These are phyloP conservation scores for Neurospora africana DNA, from an alignment of 495 filamentous ascomycete genomes.

Conservation along the genomic window DNA sequence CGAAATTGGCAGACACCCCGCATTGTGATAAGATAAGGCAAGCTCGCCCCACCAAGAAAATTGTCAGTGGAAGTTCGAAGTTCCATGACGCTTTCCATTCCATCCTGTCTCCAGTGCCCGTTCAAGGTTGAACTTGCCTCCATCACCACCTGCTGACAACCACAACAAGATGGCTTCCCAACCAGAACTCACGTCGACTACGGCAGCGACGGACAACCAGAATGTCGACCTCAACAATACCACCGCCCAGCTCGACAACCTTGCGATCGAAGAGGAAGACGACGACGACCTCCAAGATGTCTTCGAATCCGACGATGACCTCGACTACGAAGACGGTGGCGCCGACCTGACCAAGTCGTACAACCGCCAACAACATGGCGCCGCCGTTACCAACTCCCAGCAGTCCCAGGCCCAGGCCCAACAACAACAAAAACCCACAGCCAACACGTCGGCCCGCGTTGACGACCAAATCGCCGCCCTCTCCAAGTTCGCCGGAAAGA, in stretches of 20 bases:
- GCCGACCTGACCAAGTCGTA: constrained; percentile 78
- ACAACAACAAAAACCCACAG: constrained; percentile 53
- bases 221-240: constrained; percentile 24
- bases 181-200: constrained; percentile 5
- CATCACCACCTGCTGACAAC: not conserved
- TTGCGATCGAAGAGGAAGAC: constrained; percentile 23
- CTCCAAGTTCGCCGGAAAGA: constrained; percentile 78
- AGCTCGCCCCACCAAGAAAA: not conserved
- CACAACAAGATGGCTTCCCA: constrained; percentile 4
- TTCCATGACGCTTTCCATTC: not conserved
- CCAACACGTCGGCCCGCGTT: constrained; percentile 65
- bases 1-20: constrained; percentile 4
- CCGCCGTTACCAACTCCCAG: constrained; percentile 12
- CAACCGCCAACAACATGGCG: constrained; percentile 64
- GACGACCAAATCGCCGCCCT: constrained; percentile 82
- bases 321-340: constrained; percentile 52
- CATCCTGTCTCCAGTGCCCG: not conserved
- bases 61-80: not conserved
- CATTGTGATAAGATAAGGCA: constrained; percentile 12
- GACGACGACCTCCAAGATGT: constrained; percentile 37
- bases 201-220: constrained; percentile 11
- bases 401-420: not conserved
- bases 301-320: constrained; percentile 44
- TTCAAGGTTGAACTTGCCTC: not conserved
- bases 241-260: constrained; percentile 18